phyloP scores from a whole-genome alignment of 2,329 filamentous ascomycete genomes.

The Microascus cirrosus region DNA sequence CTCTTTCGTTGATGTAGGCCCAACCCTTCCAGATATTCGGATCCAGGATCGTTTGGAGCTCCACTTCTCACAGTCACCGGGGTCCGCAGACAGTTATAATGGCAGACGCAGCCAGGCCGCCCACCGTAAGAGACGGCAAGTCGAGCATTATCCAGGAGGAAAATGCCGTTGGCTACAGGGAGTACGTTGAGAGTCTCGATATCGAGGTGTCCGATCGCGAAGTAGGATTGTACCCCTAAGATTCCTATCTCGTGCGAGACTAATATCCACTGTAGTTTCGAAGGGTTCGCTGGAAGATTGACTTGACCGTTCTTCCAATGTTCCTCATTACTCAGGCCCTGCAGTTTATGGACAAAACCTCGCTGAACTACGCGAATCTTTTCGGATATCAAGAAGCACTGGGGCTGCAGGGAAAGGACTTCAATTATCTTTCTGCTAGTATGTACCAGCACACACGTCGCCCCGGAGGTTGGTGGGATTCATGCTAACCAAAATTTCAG shows the following conservation, averaged over 20 bases:
- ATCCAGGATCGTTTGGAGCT: no score
- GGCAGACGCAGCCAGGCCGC: neutral
- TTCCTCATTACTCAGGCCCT: slow-evolving; percentile 18
- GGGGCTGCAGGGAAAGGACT: slow-evolving; percentile 18
- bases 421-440: slow-evolving; percentile 23
- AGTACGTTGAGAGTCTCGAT: neutral
- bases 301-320: slow-evolving; percentile 17
- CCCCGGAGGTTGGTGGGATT: neutral
- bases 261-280: neutral
- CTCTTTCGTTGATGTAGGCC: no score
- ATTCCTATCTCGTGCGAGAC: neutral
- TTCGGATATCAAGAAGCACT: slow-evolving; percentile 22
- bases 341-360: slow-evolving; percentile 19
- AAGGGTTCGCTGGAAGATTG: slow-evolving; percentile 17
- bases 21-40: no score
- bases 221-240: neutral
- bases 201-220: neutral
- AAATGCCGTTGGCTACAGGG: neutral
- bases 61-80: no score
- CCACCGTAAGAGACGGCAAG: neutral
- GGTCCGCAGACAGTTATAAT: neutral
- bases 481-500: neutral
- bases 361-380: slow-evolving; percentile 20
- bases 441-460: neutral
- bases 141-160: neutral